Evolutionary conservation across 305 asterid species (phyloP).

Genomic region (Fraxinus sp.): DNA sequence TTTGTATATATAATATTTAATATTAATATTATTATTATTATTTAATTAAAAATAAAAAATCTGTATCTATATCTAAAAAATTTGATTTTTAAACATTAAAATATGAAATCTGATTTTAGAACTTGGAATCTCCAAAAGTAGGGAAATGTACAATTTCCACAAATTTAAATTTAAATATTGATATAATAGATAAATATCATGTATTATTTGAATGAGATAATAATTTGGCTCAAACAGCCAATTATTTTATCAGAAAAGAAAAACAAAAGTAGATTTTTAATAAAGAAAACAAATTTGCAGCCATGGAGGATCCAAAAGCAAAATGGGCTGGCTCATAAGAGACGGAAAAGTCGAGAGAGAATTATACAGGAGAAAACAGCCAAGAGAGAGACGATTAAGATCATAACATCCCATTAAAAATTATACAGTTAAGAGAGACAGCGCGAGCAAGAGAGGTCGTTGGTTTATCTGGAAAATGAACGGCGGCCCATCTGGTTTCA

Average conservation of each 20-base stretch:
- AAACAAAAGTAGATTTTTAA: neutral
- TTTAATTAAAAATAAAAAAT: no score
- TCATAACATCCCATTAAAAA: neutral
- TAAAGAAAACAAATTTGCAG: neutral
- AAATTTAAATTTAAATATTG: no score
- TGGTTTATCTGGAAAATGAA: slow-evolving; percentile 74
- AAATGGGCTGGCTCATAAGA: slow-evolving; percentile 28
- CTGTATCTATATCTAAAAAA: no score
- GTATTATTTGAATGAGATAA: no score
- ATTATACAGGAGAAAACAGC: neutral
- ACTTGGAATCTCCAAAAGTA: no score
- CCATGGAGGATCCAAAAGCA: slow-evolving; percentile 1
- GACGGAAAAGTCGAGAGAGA: slow-evolving; percentile 30
- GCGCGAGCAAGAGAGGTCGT: slow-evolving; percentile 31
- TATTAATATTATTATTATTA: no score
- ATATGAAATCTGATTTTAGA: no score
- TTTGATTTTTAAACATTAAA: no score
- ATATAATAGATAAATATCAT: no score
- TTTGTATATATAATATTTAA: no score
- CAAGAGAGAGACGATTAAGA: neutral
- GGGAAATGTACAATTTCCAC: no score
- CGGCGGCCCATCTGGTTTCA: slow-evolving; percentile 99
- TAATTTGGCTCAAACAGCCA: no score
- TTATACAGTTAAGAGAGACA: slow-evolving; percentile 17
- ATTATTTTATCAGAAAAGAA: neutral